phyloP scores from a whole-genome alignment of 2,329 filamentous ascomycete species.

The Ceratocystis papillata region DNA sequence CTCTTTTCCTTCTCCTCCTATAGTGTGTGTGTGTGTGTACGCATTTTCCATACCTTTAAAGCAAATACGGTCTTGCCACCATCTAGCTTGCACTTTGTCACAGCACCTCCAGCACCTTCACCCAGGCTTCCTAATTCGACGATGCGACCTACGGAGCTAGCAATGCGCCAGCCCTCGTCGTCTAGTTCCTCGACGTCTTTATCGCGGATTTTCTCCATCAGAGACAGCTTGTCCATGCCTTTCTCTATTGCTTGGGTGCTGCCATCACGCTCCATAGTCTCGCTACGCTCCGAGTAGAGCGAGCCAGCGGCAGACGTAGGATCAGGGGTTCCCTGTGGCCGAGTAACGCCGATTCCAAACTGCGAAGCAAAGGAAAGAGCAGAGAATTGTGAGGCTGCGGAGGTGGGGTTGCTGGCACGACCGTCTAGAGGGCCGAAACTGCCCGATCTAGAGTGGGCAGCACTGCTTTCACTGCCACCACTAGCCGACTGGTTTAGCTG shows the following conservation, averaged over 20 bases:
- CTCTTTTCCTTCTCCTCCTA: neutral
- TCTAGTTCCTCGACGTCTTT: conserved; percentile 90
- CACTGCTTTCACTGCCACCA: conserved; percentile 68
- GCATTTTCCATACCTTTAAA: conserved; percentile 61
- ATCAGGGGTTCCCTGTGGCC: conserved; percentile 61
- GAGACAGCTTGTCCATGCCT: conserved; percentile 65
- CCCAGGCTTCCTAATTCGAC: conserved; percentile 80
- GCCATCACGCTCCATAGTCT: conserved; percentile 52
- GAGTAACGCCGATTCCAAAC: conserved; percentile 55
- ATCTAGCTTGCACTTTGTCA: conserved; percentile 80
- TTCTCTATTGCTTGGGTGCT: conserved; percentile 63
- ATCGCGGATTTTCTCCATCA: conserved; percentile 42
- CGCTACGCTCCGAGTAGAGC: conserved; percentile 69
- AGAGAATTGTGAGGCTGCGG: conserved; percentile 79
- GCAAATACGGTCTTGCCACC: conserved; percentile 92
- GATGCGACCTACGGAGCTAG: conserved; percentile 78
- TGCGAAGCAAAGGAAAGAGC: conserved; percentile 68
- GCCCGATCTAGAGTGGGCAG: conserved; percentile 67
- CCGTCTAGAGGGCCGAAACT: conserved; percentile 72
- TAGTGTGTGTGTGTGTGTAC: too few species aligned
- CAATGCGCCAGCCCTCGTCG: conserved; percentile 89
- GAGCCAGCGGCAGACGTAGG: conserved; percentile 78
- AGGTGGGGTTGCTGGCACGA: conserved; percentile 67
- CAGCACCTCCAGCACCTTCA: conserved; percentile 89
- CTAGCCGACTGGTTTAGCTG: conserved; percentile 56